These are phyloP conservation scores for Yamadazyma atmosphaerica DNA, from an alignment of 1,139 yeast species.

Conservation along the genomic window DNA sequence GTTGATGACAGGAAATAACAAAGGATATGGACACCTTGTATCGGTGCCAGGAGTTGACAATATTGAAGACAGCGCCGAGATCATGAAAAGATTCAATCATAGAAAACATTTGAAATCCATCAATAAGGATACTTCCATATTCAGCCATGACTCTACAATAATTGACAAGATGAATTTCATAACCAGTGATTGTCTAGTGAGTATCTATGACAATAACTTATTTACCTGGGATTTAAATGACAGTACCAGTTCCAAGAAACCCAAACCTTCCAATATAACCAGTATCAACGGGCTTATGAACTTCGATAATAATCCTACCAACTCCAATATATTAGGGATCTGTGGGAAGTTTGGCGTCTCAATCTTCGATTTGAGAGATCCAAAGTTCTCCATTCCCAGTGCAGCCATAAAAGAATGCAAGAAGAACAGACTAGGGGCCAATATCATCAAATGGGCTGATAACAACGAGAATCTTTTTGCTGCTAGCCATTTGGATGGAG, in stretches of 20 bases:
- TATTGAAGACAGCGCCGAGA: slow-evolving; percentile 61
- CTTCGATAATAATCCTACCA: slow-evolving; percentile 50
- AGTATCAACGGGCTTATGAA: slow-evolving; percentile 51
- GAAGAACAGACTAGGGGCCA: slow-evolving; percentile 25
- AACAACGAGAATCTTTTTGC: slow-evolving; percentile 61
- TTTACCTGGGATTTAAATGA: slow-evolving; percentile 73
- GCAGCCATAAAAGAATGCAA: slow-evolving; percentile 15
- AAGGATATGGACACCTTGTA: slow-evolving; percentile 68
- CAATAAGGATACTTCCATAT: slow-evolving; percentile 20
- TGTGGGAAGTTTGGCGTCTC: slow-evolving; percentile 75
- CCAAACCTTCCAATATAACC: slow-evolving; percentile 52
- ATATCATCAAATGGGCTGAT: slow-evolving; percentile 64
- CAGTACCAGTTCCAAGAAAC: slow-evolving; percentile 32
- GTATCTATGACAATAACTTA: slow-evolving; percentile 62
- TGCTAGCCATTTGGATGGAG: slow-evolving; percentile 61
- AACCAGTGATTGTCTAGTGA: slow-evolving; percentile 33
- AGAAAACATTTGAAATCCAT: slow-evolving; percentile 50
- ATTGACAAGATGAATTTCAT: slow-evolving; percentile 29
- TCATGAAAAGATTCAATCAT: slow-evolving; percentile 74
- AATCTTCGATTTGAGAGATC: slow-evolving; percentile 60
- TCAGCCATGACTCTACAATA: slow-evolving; percentile 23
- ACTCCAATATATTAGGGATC: slow-evolving; percentile 45
- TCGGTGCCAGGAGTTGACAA: slow-evolving; percentile 52
- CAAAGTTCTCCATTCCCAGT: slow-evolving; percentile 37
- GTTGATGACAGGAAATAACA: slow-evolving; percentile 67